Evolutionary conservation across 257 asterid genomes (phyloP), one percentile per base, ranked within the genome.

Genomic region (Solanum ahanhuiri): DNA sequence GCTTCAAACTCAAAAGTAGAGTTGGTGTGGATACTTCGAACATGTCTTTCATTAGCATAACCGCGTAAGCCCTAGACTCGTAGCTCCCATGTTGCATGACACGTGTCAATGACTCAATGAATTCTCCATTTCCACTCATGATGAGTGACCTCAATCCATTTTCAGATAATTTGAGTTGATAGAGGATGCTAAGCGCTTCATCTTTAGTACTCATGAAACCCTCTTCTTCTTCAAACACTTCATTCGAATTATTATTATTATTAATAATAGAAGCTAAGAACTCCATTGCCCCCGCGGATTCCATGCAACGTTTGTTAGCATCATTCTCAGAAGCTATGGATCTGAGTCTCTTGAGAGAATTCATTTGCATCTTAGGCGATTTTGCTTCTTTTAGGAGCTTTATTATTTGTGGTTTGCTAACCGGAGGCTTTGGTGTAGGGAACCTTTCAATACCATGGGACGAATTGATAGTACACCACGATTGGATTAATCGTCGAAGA

Each of bases 381-480:
- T 71, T 75, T 4, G 91, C 94, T 4, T 90, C 94, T 20, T 85
- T 86, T 41, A 96, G 87, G 58, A 95, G 92, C 83, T 92, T 93
- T 77, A 83, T 12, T 18, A 96, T 70, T 83, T 95, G 98, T 11
- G 92, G 17, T 75, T 89, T 91, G 88, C 88, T 93, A 75, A 87
- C 87, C 1, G 95, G 97, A 5, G 99, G 88, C 22, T 88, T 94
- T 1, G 99, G 99, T 0, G 98, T 96, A 4, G 99, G 98, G 34
- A 93, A 93, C 86, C 98, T 89, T 28, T 94, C 90, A 87, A 96
- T 85, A 43, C 93, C 96, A 25, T 88, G 64, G 7, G 92, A 81
- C 23, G 94, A 91, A 85, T 95, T 90, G 90, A 94, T 87, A 23
- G 95, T 86, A 91, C 98, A 95, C 99, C 99, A 96, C 0, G 98